Evolutionary conservation across 1,139 yeast species (phyloP), one percentile per base, ranked within the genome.

Genomic region (Scheffersomyces illinoinensis): DNA sequence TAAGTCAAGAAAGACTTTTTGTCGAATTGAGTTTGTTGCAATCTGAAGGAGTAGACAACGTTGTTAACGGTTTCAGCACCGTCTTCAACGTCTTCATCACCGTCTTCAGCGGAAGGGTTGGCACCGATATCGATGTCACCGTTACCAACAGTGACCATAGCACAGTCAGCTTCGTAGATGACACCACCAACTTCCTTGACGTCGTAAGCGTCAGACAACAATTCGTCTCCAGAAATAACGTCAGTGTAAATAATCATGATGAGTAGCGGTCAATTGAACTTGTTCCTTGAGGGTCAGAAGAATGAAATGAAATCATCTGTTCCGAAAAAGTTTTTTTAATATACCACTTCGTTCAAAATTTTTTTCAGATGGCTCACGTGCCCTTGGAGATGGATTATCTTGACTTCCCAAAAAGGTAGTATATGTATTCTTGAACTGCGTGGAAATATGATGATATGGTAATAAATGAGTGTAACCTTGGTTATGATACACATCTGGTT

Each of bases 91-190:
- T 78, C 86, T 62, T 87, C 97, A 54, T 86, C 97, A 57, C 78
- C 93, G 67, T 84, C 98, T 83, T 95, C 99, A 71, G 98, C 98
- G 72, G 98, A 92, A 76, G 99, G 98, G 89, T 96, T 95, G 75
- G 97, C 99, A 84, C 99, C 99, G 79, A 95, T 95, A 79, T 95
- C 98, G 71, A 95, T 88, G 77, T 93, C 93, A 74, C 87, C 97
- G 76, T 91, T 91, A 78, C 86, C 88, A 72, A 93, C 90, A 73
- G 83, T 88, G 81, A 95, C 88, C 95, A 92, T 89, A 74, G 86
- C 83, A 84, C 98, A 92, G 88, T 95, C 92, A 68, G 97, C 99
- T 86, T 95, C 99, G 86, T 85, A 91, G 79, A 93, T 91, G 72
- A 86, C 98, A 67, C 86, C 91, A 73, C 91, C 97, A 68, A 95